These are phyloP conservation scores for Myriosclerotinia curreyana DNA, from an alignment of 2,329 filamentous ascomycete species.

Conservation along the genomic window DNA sequence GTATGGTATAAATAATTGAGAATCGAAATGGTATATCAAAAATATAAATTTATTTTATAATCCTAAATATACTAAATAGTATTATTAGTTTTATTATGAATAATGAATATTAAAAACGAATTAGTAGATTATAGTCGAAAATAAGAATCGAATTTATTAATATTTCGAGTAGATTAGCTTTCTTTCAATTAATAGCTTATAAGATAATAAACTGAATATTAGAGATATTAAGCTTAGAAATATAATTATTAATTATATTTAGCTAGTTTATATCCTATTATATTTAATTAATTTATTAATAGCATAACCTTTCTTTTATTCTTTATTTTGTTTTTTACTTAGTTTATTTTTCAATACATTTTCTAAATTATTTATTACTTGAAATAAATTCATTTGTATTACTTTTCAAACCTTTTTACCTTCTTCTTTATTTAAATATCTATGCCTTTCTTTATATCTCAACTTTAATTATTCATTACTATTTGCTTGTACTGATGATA, in stretches of 20 bases:
- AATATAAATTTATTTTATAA: background rate
- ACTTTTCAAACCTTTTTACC: background rate
- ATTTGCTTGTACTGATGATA: background rate
- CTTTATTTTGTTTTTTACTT: background rate
- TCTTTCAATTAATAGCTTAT: background rate
- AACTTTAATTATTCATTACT: background rate
- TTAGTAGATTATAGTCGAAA: background rate
- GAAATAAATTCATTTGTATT: background rate
- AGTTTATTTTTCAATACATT: background rate
- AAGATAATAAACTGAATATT: background rate
- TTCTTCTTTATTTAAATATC: background rate
- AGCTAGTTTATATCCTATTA: background rate
- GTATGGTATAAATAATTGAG: background rate
- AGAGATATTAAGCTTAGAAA: background rate
- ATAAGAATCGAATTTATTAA: background rate
- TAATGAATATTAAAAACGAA: background rate
- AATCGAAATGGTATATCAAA: background rate
- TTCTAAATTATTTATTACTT: background rate
- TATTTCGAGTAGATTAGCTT: background rate
- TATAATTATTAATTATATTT: background rate
- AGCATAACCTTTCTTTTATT: background rate
- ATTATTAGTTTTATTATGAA: background rate
- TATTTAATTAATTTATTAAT: background rate
- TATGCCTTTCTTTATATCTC: background rate
- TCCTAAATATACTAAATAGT: background rate